A percentile compares a stretch with the other conserved stretches of the same genome.
phyloP scores from a whole-genome alignment of 306 rosid species.

The Vigna trinervia region DNA sequence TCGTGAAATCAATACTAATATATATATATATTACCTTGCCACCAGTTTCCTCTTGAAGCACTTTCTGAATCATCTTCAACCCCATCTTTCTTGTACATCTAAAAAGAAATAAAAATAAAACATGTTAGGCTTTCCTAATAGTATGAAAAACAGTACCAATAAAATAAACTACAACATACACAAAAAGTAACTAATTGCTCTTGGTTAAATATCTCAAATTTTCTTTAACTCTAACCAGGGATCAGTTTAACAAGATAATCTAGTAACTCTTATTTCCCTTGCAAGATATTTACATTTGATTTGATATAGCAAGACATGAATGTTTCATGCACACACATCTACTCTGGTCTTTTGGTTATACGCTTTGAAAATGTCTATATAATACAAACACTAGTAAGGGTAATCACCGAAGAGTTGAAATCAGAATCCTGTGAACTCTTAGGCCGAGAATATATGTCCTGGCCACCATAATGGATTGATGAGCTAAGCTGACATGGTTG shows the following conservation, averaged over 20 bases:
- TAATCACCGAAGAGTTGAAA: slow-evolving; percentile 58
- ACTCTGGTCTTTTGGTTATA: neutral
- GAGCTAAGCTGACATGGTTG: slow-evolving; percentile 92
- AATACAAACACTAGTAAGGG: neutral
- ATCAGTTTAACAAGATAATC: neutral
- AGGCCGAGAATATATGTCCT: slow-evolving; percentile 69
- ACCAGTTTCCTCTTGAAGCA: slow-evolving; percentile 93
- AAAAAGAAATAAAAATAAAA: neutral
- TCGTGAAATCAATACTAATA: neutral
- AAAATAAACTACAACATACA: slow-evolving; percentile 4
- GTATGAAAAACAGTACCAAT: neutral
- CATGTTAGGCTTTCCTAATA: slow-evolving; percentile 14
- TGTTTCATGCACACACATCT: slow-evolving; percentile 5
- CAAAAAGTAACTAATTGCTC: neutral
- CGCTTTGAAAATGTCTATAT: slow-evolving; percentile 1
- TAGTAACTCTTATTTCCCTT: neutral
- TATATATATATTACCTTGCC: slow-evolving; percentile 70
- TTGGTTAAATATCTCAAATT: neutral
- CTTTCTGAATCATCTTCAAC: slow-evolving; percentile 79
- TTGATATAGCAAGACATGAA: neutral
- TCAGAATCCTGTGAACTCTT: slow-evolving; percentile 50
- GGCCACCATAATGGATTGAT: slow-evolving; percentile 95
- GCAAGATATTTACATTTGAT: slow-evolving; percentile 3
- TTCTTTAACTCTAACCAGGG: slow-evolving; percentile 6
- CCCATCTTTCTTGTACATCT: slow-evolving; percentile 69